phyloP scores from a whole-genome alignment of 352 stramenopile species.

The Pythium folliculosum region DNA sequence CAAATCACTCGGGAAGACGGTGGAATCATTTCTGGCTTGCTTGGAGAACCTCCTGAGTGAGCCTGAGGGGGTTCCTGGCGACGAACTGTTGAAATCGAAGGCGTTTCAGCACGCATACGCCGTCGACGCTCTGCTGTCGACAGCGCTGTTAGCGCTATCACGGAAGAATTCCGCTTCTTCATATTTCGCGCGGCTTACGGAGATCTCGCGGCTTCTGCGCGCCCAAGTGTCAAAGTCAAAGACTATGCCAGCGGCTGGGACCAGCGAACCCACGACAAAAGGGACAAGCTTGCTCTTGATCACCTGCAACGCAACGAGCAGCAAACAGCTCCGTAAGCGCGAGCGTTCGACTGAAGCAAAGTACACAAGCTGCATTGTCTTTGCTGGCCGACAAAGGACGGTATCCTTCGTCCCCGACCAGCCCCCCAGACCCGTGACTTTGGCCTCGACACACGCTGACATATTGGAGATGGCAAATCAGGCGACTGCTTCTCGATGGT shows the following conservation, averaged over 20 bases:
- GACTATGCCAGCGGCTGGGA: no score
- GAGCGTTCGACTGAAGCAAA: not conserved
- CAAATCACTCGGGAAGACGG: not conserved
- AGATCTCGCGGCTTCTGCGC: not conserved
- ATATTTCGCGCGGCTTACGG: not conserved
- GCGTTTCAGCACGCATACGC: conserved; percentile 11
- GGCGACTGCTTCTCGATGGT: not conserved
- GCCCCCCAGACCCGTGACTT: not conserved
- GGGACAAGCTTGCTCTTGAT: not conserved
- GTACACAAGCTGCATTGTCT: not conserved
- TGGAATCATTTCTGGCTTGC: conserved; percentile 14
- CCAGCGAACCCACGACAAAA: no score
- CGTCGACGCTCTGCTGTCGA: conserved; percentile 1
- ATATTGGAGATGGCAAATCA: no score
- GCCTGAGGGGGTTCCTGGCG: not conserved
- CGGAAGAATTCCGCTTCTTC: not conserved
- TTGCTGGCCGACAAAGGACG: not conserved
- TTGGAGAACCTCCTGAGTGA: not conserved
- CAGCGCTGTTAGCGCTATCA: not conserved
- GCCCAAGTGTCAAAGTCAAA: not conserved
- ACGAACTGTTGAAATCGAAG: not conserved
- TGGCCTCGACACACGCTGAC: not conserved
- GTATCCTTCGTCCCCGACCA: no score
- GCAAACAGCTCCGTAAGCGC: not conserved
- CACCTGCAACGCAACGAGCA: not conserved